phyloP scores from a whole-genome alignment of 2,329 filamentous ascomycete genomes.

The Neoscytalidium dimidiatum region DNA sequence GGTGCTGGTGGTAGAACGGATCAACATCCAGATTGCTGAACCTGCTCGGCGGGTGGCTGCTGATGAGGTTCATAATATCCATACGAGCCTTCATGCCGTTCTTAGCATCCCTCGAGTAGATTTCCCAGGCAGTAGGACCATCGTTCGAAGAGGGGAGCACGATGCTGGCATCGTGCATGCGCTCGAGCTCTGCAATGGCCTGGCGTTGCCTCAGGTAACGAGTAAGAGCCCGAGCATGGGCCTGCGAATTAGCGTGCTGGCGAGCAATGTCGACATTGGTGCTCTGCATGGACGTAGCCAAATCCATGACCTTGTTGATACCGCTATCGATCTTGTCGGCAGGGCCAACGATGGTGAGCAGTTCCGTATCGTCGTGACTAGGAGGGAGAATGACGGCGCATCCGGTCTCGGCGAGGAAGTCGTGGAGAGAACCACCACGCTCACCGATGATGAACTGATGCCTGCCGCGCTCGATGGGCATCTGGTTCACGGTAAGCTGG shows the following conservation, averaged over 20 bases:
- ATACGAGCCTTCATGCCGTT: conserved; percentile 74
- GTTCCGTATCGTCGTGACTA: conserved; percentile 74
- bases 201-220: conserved; percentile 82
- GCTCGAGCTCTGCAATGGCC: conserved; percentile 81
- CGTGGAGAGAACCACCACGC: conserved; percentile 73
- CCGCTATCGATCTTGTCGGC: conserved; percentile 71
- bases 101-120: conserved; percentile 80
- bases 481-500: conserved; percentile 74
- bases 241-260: conserved; percentile 73
- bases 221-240: conserved; percentile 84
- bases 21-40: conserved; percentile 70
- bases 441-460: conserved; percentile 96
- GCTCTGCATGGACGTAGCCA: conserved; percentile 85
- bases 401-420: conserved; percentile 88
- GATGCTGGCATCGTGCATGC: conserved; percentile 80
- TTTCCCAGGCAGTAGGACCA: conserved; percentile 77
- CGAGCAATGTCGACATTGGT: conserved; percentile 79
- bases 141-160: conserved; percentile 72
- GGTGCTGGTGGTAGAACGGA: conserved; percentile 75
- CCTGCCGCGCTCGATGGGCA: conserved; percentile 79
- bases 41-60: conserved; percentile 71
- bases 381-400: conserved; percentile 84
- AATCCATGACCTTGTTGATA: conserved; percentile 80
- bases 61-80: conserved; percentile 73
- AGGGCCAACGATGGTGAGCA: conserved; percentile 82